Conservation (phyloP, 2,329 filamentous ascomycete genomes). For the Emmonsia crescens region DNA sequence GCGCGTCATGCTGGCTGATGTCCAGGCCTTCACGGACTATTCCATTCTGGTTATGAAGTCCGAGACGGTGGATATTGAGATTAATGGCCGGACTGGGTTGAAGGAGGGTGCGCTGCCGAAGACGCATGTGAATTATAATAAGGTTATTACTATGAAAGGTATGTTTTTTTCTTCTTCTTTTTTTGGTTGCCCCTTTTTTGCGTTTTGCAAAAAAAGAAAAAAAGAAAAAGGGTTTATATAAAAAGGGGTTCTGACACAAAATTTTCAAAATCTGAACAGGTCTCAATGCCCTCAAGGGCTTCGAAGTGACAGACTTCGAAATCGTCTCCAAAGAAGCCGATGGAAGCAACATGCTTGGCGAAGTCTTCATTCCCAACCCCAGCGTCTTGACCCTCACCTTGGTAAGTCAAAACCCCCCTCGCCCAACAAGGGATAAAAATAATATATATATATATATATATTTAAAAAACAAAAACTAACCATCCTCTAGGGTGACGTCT, state of each 20-base stretch:
- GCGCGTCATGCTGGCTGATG: constrained; percentile 32
- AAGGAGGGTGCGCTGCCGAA: constrained; percentile 41
- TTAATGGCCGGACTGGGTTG: constrained; percentile 43
- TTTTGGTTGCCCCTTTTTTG: constrained; percentile 2
- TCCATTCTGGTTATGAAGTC: constrained; percentile 38
- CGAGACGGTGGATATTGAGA: constrained; percentile 39
- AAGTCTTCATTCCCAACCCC: constrained; percentile 48
- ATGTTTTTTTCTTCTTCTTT: constrained; percentile 6
- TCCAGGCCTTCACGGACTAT: constrained; percentile 40
- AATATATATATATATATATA: neutral
- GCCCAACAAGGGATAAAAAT: neutral
- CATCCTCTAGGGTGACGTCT: constrained; percentile 41
- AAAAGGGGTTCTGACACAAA: neutral
- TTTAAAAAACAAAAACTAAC: constrained; percentile 5
- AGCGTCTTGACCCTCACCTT: constrained; percentile 46
- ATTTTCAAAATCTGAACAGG: constrained; percentile 29
- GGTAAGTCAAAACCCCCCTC: constrained; percentile 19
- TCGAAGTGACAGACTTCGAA: constrained; percentile 39
- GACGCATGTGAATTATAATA: constrained; percentile 44
- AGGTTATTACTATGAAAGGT: constrained; percentile 49
- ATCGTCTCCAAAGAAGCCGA: constrained; percentile 31
- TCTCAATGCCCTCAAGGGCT: constrained; percentile 46
- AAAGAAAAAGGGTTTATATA: too few relatives aligned
- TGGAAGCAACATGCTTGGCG: constrained; percentile 45
- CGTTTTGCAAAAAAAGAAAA: too few relatives aligned